Evolutionary conservation across 2,329 filamentous ascomycete genomes (phyloP).

Genomic region (Calonectria leucothoes): DNA sequence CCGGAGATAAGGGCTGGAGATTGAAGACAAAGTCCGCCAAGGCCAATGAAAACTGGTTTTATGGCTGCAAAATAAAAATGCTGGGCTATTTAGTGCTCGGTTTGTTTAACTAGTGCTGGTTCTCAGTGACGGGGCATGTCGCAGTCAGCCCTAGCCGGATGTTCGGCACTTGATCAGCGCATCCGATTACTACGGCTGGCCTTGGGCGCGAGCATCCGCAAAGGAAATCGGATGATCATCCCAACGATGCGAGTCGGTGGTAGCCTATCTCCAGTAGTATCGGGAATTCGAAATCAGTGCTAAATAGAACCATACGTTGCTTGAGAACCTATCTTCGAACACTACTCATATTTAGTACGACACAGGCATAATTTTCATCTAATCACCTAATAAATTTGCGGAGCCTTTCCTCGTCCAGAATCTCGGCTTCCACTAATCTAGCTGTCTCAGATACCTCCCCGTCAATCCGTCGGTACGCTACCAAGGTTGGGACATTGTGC

Average conservation of each 20-base stretch:
- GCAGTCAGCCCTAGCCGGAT: neutral
- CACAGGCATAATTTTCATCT: too few relatives aligned
- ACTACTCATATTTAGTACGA: neutral
- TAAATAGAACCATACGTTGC: neutral
- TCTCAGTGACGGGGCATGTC: neutral
- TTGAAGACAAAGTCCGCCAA: constrained; percentile 9
- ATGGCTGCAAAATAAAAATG: neutral
- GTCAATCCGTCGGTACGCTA: neutral
- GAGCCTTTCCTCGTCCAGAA: neutral
- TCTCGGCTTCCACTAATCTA: neutral
- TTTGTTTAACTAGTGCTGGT: neutral
- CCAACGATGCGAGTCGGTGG: neutral
- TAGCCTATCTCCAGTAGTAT: neutral
- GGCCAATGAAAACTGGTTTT: neutral
- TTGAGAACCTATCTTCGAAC: neutral
- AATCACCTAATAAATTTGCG: neutral
- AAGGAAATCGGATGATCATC: neutral
- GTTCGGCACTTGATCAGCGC: neutral
- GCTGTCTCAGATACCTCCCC: neutral
- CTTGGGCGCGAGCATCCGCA: neutral
- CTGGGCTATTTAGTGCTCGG: neutral
- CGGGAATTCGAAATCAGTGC: neutral
- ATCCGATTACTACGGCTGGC: neutral
- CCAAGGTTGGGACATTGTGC: neutral
- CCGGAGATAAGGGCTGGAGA: constrained; percentile 14